A percentile compares a stretch with the other conserved stretches of the same genome.
Evolutionary conservation across 192 early-diverging fungal genomes (phyloP).

Genomic region (Coemansia sp.): DNA sequence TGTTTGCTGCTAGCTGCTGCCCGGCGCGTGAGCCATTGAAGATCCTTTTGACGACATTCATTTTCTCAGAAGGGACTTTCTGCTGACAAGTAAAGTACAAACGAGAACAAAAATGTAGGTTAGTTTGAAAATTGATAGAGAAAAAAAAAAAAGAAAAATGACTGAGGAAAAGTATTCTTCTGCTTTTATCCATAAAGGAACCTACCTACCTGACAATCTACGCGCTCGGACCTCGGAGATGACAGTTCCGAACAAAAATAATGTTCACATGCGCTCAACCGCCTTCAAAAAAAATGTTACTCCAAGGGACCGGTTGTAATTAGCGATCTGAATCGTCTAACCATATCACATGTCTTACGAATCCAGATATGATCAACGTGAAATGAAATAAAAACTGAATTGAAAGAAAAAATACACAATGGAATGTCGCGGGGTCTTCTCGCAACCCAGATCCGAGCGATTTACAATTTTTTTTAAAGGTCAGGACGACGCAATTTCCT

Average conservation of each 20-base stretch:
- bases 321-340: no score
- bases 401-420: not conserved
- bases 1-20: slow-evolving; percentile 40
- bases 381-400: no score
- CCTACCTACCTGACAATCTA: no score
- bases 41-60: slow-evolving; percentile 28
- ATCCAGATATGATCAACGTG: no score
- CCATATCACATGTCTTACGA: no score
- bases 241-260: not conserved
- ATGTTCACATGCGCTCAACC: no score
- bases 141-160: not conserved
- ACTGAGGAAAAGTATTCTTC: not conserved
- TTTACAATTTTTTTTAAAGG: not conserved
- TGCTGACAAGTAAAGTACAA: not conserved
- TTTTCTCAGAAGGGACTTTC: not conserved
- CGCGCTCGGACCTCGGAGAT: not conserved
- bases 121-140: not conserved
- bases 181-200: no score
- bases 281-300: no score
- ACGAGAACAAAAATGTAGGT: not conserved
- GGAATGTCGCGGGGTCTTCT: not conserved
- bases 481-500: slow-evolving; percentile 44
- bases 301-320: no score
- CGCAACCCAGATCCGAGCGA: not conserved
- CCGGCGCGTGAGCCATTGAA: slow-evolving; percentile 33